A percentile compares a stretch with the other conserved stretches of the same genome.
These are phyloP conservation scores for Penicillium bovifimosum DNA, from an alignment of 495 filamentous ascomycete genomes.

Conservation along the genomic window DNA sequence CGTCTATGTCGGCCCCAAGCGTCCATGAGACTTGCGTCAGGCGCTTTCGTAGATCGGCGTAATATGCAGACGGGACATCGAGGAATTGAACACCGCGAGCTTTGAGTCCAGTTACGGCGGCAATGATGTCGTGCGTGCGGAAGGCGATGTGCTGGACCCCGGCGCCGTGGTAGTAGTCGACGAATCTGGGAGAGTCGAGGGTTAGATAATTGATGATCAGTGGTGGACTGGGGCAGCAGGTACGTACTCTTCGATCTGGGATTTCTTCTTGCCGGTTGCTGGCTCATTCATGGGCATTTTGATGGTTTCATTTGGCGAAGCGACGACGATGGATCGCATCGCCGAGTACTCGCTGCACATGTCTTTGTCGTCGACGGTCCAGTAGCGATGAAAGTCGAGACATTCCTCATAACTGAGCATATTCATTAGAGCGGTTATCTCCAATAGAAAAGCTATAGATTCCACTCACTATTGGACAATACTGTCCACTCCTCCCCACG, in stretches of 20 bases:
- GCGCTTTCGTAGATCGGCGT: slow-evolving; percentile 56
- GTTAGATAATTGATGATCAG: neutral
- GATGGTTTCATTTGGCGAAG: slow-evolving; percentile 61
- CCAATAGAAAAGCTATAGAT: neutral
- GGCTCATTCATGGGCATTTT: slow-evolving; percentile 95
- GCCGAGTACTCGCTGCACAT: slow-evolving; percentile 78
- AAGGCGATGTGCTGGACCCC: slow-evolving; percentile 85
- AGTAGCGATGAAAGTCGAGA: slow-evolving; percentile 80
- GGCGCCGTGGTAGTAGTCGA: slow-evolving; percentile 68
- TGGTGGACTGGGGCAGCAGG: neutral
- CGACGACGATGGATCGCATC: slow-evolving; percentile 73
- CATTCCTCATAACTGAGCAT: slow-evolving; percentile 60
- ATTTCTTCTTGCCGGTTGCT: slow-evolving; percentile 65
- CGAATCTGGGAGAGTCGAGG: slow-evolving; percentile 32
- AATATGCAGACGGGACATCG: slow-evolving; percentile 65
- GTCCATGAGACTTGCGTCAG: slow-evolving; percentile 40
- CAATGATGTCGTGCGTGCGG: slow-evolving; percentile 64
- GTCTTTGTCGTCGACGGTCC: slow-evolving; percentile 73
- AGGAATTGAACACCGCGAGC: slow-evolving; percentile 75
- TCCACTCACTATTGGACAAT: slow-evolving; percentile 58
- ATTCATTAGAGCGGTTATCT: neutral
- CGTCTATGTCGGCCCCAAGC: slow-evolving; percentile 62
- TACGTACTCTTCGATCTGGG: slow-evolving; percentile 72
- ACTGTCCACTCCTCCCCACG: slow-evolving; percentile 67
- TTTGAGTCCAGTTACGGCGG: slow-evolving; percentile 56